A percentile compares a stretch with the other conserved stretches of the same genome.
Evolutionary conservation across 108 stramenopile genomes (phyloP).

Genomic region (Skeletonema potamos): DNA sequence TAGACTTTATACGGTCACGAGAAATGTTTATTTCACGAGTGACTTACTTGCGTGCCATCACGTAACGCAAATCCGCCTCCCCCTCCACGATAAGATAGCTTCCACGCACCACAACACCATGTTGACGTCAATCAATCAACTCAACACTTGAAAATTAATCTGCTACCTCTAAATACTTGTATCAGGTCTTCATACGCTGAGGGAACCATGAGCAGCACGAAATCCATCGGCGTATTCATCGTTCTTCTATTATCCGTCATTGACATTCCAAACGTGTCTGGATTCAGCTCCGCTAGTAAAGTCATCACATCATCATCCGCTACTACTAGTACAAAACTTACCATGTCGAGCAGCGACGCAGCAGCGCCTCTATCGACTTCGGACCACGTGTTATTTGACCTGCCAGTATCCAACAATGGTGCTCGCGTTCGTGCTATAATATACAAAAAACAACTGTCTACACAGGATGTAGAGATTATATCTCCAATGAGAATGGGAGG

Average conservation of each 20-base stretch:
- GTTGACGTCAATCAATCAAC: too few species aligned
- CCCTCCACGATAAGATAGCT: too few species aligned
- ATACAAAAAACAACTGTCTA: constrained; percentile 75
- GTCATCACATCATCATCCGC: not conserved
- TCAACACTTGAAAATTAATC: too few species aligned
- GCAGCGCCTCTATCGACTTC: constrained; percentile 22
- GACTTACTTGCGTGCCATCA: too few species aligned
- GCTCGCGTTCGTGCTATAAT: constrained; percentile 85
- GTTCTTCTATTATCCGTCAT: not conserved
- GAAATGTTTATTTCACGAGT: too few species aligned
- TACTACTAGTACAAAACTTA: not conserved
- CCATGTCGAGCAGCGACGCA: constrained; percentile 15
- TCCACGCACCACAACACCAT: too few species aligned
- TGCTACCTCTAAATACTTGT: too few species aligned
- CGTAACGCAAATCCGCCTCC: too few species aligned
- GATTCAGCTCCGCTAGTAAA: not conserved
- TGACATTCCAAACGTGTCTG: not conserved
- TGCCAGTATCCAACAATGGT: constrained; percentile 94
- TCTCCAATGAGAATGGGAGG: constrained; percentile 83
- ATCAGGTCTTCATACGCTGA: too few species aligned
- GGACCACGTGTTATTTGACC: constrained; percentile 77
- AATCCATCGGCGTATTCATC: not conserved
- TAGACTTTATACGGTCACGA: too few species aligned
- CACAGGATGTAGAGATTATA: constrained; percentile 63
- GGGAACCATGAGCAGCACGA: too few species aligned